Base-by-base conservation (phyloP, 2,329 filamentous ascomycete species). In the Cadophora sp. region DNA sequence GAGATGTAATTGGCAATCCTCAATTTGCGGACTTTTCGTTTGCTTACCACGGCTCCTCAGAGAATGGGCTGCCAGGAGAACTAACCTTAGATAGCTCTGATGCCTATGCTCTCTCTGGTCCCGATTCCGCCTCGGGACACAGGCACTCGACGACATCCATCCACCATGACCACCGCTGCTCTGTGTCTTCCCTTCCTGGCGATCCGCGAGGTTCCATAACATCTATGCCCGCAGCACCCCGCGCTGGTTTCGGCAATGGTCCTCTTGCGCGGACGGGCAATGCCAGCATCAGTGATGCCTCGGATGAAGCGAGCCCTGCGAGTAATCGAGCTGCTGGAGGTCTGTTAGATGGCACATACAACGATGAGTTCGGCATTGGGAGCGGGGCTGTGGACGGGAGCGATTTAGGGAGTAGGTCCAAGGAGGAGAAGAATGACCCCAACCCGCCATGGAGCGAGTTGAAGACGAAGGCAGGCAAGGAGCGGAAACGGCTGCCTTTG, bases 401-500 rank as follows among this genome's bases (percentile, higher is more conserved):
- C n/a, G 87, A 89, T 63, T 74, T 85, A 26, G 84, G 83, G 24
- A 81, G 80, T 61, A 86, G 85, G 74, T 74, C 79, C 40, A 89
- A 86, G 75, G 86, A 88, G 62, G 85, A 87, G 69, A 89, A 88
- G 71, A 79, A 83, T 6, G 87, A 87, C 62, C 82, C 85, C 9
- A 82, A 86, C 9, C 89, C 91, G 16, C 83, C 90, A 16, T 95
- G 92, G 92, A 94, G 89, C 74, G 92, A 95, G 77, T 83, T 94
- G 71, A 95, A 95, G 79, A 95, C 92, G 3, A 95, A 95, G 79
- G 96, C 96, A 1, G 96, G 96, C 19, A 99, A 98, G 79, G 96
- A 98, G 79, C 88, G 96, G 63, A 98, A 98, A 80, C 87, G 96
- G 53, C 82, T 99, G 40, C 96, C 96, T 2, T 84, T 98, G 63